Evolutionary conservation across 108 stramenopile genomes (phyloP).

Genomic region (Conticribra weissflogii): DNA sequence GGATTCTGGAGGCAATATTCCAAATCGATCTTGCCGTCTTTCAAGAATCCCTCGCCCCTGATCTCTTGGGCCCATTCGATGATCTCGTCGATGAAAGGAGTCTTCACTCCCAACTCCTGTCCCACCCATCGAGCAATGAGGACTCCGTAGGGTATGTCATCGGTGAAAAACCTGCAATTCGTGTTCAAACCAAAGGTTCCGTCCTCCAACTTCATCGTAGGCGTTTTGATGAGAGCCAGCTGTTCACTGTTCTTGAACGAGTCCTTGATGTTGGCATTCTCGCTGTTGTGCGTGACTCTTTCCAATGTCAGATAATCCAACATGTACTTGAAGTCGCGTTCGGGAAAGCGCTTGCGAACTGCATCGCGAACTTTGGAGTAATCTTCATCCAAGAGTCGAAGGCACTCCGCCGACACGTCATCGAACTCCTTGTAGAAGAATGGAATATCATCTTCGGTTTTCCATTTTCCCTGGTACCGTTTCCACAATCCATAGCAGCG

Average conservation of each 20-base stretch:
- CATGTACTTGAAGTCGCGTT: slow-evolving; percentile 57
- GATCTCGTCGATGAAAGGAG: slow-evolving; percentile 59
- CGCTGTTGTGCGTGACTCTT: slow-evolving; percentile 40
- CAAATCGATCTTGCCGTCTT: slow-evolving; percentile 47
- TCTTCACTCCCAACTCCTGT: slow-evolving; percentile 42
- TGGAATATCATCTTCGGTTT: slow-evolving; percentile 37
- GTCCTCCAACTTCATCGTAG: slow-evolving; percentile 32
- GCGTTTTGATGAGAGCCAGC: slow-evolving; percentile 55
- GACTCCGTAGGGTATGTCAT: slow-evolving; percentile 61
- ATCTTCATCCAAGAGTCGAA: slow-evolving; percentile 46
- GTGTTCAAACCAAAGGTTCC: slow-evolving; percentile 39
- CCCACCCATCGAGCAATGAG: slow-evolving; percentile 54
- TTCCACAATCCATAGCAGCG: slow-evolving; percentile 62
- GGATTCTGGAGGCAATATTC: slow-evolving; percentile 26
- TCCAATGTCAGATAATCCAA: slow-evolving; percentile 54
- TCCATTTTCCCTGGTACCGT: slow-evolving; percentile 49
- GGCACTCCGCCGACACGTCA: slow-evolving; percentile 44
- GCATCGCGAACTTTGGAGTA: slow-evolving; percentile 45
- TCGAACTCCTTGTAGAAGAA: slow-evolving; percentile 64
- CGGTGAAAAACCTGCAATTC: slow-evolving; percentile 50
- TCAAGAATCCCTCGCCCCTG: slow-evolving; percentile 43
- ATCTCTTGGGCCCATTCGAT: slow-evolving; percentile 51
- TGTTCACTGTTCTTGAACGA: slow-evolving; percentile 50
- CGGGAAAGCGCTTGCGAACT: slow-evolving; percentile 40
- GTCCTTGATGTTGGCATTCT: slow-evolving; percentile 41